phyloP scores from a whole-genome alignment of 2,329 filamentous ascomycete genomes.

The Scopulariopsis brevicaulis region DNA sequence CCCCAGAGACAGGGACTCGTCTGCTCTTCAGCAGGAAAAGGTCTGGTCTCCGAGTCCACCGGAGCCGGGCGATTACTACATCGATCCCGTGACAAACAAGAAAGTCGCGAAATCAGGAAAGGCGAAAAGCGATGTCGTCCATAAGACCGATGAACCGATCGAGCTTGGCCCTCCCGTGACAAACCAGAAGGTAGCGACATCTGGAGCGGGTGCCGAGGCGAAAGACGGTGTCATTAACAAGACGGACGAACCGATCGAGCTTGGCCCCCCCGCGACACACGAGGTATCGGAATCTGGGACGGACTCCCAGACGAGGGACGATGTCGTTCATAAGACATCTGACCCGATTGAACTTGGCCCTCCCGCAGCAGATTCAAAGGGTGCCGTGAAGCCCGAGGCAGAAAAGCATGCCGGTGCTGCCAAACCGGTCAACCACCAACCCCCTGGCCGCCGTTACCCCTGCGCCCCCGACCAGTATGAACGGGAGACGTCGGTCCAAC shows the following conservation, averaged over 20 bases:
- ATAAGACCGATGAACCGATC: not conserved
- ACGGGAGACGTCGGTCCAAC: not conserved
- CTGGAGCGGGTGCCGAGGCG: not conserved
- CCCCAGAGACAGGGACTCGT: not conserved
- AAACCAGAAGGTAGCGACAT: not conserved
- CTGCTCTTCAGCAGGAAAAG: not conserved
- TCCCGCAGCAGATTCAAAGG: not conserved
- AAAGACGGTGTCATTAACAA: not conserved
- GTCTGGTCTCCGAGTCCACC: not conserved
- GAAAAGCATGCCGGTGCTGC: not conserved
- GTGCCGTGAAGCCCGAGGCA: not conserved
- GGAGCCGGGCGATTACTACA: conserved; percentile 22
- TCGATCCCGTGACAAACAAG: conserved; percentile 50
- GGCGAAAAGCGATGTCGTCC: not conserved
- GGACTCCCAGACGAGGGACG: no score
- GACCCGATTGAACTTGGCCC: not conserved
- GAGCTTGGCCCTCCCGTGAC: not conserved
- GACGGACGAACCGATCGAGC: no score
- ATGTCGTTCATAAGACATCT: not conserved
- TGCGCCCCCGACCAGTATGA: not conserved
- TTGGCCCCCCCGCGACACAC: no score
- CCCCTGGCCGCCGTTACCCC: not conserved
- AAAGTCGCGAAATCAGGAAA: conserved; percentile 22
- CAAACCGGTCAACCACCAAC: no score
- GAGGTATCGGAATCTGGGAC: no score